Base-by-base conservation (phyloP, 1,284 basidiomycete species). In the Cutaneotrichosporon sp. region DNA sequence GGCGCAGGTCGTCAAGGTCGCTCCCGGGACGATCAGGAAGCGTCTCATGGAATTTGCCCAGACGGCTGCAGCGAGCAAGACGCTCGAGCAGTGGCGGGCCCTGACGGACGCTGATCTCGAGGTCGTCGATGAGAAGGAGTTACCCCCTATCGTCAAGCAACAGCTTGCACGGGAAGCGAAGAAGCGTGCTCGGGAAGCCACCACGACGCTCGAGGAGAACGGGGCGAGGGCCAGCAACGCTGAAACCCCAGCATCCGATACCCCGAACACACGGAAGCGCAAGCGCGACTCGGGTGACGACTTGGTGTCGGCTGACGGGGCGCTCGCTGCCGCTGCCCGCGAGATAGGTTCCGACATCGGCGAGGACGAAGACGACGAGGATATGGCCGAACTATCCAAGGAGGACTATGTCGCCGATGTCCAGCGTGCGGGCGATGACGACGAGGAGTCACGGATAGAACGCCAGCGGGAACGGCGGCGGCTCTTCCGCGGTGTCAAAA, bases 1-100 rank as follows among this genome's bases (percentile, higher is more conserved):
- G 48, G 92, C 97, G 11, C 91, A 96, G 70, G 92, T 98, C 8
- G 96, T 98, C 63, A 98, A 98, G 77, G 97, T 97, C 60, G 91
- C 93, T 24, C 92, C 97, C 62, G 85, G 85, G 7, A 98, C 96
- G 3, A 78, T 99, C 50, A 85, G 87, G 75, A 94, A 94, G 74
- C 83, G 96, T 16, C 78, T 98, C n/a, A 87, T 93, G 22, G 96
- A 99, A 76, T 99, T 98, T 78, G 88, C 86, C 65, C 83, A 82
- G 62, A 97, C 93, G 2, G 84, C 87, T 0, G 90, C 86, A 64
- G 91, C 89, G 6, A 80, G 81, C 42, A 77, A 97, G 66, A 93
- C 90, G 1, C 79, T 99, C 37, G 84, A 86, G 20, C 91, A 98
- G 72, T 98, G 97, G 69, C 80, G 93, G 48, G 87, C 90, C 31